These are phyloP conservation scores for Ophiosphaerella herpotricha DNA, from an alignment of 2,329 filamentous ascomycete genomes.

Conservation along the genomic window DNA sequence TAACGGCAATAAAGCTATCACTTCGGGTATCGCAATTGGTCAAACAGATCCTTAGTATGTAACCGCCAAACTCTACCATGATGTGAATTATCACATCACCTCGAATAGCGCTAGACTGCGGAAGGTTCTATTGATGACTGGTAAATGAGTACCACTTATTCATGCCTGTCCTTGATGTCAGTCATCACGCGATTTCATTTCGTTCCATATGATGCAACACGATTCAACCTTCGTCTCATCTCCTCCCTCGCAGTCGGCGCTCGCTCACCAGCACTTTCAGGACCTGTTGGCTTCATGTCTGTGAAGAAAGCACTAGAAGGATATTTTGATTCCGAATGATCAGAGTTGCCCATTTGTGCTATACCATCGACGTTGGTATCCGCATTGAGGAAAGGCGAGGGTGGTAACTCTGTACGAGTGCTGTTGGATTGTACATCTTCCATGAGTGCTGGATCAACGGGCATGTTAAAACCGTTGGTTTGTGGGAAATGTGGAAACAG, in stretches of 20 bases:
- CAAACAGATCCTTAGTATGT: no score
- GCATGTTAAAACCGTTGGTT: conserved; percentile 57
- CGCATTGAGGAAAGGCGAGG: conserved; percentile 41
- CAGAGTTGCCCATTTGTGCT: conserved; percentile 12
- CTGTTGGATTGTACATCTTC: conserved; percentile 33
- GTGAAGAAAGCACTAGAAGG: background rate
- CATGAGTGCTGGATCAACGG: conserved; percentile 67
- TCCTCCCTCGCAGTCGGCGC: conserved; percentile 29
- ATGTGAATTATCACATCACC: no score
- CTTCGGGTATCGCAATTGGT: no score
- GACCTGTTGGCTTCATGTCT: no score
- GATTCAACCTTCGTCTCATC: conserved; percentile 27
- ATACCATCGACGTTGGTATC: conserved; percentile 14
- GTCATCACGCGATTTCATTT: conserved; percentile 1
- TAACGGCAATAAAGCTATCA: no score
- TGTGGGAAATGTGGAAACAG: conserved; percentile 32
- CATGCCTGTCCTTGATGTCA: background rate
- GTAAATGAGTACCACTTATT: no score
- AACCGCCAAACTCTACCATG: no score
- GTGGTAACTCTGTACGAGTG: conserved; percentile 37
- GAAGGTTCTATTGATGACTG: background rate
- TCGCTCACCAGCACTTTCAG: conserved; percentile 7
- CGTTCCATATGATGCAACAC: conserved; percentile 14
- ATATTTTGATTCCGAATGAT: conserved; percentile 8
- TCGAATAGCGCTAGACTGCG: no score